phyloP scores from a whole-genome alignment of 371 early-diverging fungal genomes.

The Rhizopus arrhizus region DNA sequence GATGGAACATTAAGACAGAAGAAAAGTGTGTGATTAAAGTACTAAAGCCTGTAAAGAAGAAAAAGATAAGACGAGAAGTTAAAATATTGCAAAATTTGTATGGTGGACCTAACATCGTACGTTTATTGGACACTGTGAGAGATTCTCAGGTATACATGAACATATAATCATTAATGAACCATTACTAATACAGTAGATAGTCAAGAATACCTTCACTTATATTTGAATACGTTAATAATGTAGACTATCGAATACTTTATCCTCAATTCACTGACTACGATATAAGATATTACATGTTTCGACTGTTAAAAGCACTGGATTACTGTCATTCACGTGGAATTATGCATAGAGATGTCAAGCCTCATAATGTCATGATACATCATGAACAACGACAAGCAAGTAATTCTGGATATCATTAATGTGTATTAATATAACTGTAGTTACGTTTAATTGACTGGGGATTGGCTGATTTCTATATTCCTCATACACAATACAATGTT shows the following conservation, averaged over 20 bases:
- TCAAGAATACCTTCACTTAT: constrained; percentile 94
- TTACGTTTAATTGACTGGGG: constrained; percentile 99
- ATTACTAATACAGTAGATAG: constrained; percentile 15
- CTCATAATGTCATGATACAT: constrained; percentile 99
- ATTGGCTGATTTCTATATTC: constrained; percentile 98
- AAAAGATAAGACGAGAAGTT: constrained; percentile 99
- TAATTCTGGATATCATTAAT: constrained; percentile 32
- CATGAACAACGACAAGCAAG: constrained; percentile 84
- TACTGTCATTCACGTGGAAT: constrained; percentile 98
- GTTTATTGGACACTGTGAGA: constrained; percentile 91
- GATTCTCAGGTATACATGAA: constrained; percentile 77
- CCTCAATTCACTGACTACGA: constrained; percentile 86
- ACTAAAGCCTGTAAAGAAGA: constrained; percentile 97
- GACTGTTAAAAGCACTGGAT: constrained; percentile 76
- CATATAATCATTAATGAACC: background rate
- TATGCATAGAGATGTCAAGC: constrained; percentile 99
- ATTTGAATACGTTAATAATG: constrained; percentile 91
- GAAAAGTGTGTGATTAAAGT: constrained; percentile 97
- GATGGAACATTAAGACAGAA: constrained; percentile 75
- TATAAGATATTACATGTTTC: constrained; percentile 89
- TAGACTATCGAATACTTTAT: constrained; percentile 70
- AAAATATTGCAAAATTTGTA: constrained; percentile 95
- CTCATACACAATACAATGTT: constrained; percentile 95
- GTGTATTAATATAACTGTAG: constrained; percentile 28
- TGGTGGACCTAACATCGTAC: constrained; percentile 92